A percentile compares a stretch with the other conserved stretches of the same genome.
phyloP scores from a whole-genome alignment of 805 yeast species.

The Ogataea pilisensis region DNA sequence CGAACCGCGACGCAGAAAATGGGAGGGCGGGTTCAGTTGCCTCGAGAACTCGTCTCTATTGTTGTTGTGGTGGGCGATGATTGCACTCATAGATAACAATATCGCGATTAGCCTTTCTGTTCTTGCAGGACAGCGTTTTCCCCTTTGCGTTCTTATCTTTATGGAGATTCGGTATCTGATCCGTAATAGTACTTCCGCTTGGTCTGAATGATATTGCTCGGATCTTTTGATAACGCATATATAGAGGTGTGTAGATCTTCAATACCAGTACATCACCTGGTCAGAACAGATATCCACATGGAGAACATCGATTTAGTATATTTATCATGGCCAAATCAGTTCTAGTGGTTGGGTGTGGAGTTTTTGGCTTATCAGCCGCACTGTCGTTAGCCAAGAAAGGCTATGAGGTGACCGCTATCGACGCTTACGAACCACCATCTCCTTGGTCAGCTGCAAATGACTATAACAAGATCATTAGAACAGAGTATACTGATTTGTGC shows the following conservation, averaged over 20 bases:
- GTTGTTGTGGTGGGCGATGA: neutral
- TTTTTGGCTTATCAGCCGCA: conserved; percentile 44
- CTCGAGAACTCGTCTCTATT: neutral
- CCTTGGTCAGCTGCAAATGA: conserved; percentile 46
- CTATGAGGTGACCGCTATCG: conserved; percentile 34
- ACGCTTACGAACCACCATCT: conserved; percentile 39
- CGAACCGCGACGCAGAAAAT: too few species aligned
- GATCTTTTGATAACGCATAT: neutral
- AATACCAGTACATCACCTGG: neutral
- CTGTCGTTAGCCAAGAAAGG: conserved; percentile 32
- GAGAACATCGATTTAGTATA: too few species aligned
- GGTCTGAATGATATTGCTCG: too few species aligned
- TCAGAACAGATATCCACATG: neutral
- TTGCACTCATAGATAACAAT: too few species aligned
- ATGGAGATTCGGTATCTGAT: too few species aligned
- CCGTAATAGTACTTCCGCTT: too few species aligned
- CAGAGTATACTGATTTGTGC: conserved; percentile 41
- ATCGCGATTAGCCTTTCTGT: too few species aligned
- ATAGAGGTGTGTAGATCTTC: neutral
- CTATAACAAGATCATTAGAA: conserved; percentile 44
- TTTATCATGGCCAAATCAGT: conserved; percentile 12
- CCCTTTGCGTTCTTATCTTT: too few species aligned
- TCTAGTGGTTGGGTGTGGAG: conserved; percentile 37
- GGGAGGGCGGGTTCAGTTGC: neutral
- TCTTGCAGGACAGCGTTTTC: too few species aligned